phyloP scores from a whole-genome alignment of 179 eudicot species.

The Spinacia oleracea region DNA sequence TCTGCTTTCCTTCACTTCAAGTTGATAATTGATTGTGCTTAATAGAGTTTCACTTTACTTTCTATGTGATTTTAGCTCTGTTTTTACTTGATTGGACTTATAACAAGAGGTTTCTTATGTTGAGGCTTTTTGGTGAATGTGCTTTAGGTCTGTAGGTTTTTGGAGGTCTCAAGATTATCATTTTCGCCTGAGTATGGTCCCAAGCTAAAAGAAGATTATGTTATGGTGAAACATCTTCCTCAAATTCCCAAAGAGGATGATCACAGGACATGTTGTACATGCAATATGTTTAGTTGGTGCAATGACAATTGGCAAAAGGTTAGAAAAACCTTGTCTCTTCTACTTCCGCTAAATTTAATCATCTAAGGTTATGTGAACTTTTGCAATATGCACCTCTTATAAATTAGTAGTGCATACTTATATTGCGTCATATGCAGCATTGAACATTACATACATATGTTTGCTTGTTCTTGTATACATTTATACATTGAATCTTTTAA shows the following conservation, averaged over 20 bases:
- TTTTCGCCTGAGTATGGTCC: conserved; percentile 96
- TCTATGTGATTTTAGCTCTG: neutral
- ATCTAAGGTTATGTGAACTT: neutral
- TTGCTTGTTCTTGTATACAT: neutral
- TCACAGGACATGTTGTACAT: conserved; percentile 55
- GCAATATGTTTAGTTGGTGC: conserved; percentile 80
- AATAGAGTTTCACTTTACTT: neutral
- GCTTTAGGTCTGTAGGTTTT: conserved; percentile 86
- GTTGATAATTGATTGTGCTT: neutral
- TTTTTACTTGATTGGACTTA: neutral
- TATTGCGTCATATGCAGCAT: neutral
- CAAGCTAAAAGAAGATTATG: conserved; percentile 86
- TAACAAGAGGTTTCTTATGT: conserved; percentile 8
- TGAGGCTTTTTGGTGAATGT: conserved; percentile 19
- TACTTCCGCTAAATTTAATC: neutral
- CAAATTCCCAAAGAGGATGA: conserved; percentile 50
- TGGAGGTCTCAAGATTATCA: conserved; percentile 91
- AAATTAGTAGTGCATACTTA: neutral
- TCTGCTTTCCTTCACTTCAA: neutral
- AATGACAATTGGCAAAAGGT: conserved; percentile 94
- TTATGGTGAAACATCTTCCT: conserved; percentile 89
- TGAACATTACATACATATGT: neutral
- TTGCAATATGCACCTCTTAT: neutral
- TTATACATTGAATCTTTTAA: neutral
- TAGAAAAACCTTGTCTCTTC: neutral